Conservation (phyloP, 306 rosid genomes). For the Canavalia gladiata region DNA sequence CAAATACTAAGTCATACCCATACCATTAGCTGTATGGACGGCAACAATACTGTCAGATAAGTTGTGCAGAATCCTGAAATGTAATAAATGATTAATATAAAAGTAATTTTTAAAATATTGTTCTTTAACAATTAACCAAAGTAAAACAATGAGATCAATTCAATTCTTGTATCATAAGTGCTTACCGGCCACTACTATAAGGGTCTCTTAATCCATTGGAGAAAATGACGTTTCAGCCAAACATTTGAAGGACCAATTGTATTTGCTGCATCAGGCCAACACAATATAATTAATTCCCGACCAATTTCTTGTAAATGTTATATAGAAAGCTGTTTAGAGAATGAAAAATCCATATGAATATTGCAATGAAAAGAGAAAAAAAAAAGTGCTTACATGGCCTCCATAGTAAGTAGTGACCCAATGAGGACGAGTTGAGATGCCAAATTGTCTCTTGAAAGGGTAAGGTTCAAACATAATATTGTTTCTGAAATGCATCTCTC, state of each 20-base stretch:
- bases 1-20: not conserved
- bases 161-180: not conserved
- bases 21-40: constrained; percentile 55
- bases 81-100: not conserved
- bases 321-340: not conserved
- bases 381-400: constrained; percentile 63
- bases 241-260: constrained; percentile 58
- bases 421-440: constrained; percentile 69
- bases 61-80: constrained; percentile 58
- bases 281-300: not conserved
- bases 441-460: constrained; percentile 46
- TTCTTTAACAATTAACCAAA: not conserved
- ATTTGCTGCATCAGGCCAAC: constrained; percentile 56
- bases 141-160: not conserved
- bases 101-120: not conserved
- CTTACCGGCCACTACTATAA: constrained; percentile 68
- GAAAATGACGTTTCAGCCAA: constrained; percentile 76
- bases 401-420: constrained; percentile 76
- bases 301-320: not conserved
- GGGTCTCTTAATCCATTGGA: constrained; percentile 81
- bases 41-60: constrained; percentile 63
- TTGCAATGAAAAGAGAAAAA: not conserved
- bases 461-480: constrained; percentile 58
- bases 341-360: not conserved
- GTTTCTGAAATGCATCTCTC: not conserved